Evolutionary conservation across 345 rosid genomes (phyloP).

Genomic region (Sisymbrium irio): DNA sequence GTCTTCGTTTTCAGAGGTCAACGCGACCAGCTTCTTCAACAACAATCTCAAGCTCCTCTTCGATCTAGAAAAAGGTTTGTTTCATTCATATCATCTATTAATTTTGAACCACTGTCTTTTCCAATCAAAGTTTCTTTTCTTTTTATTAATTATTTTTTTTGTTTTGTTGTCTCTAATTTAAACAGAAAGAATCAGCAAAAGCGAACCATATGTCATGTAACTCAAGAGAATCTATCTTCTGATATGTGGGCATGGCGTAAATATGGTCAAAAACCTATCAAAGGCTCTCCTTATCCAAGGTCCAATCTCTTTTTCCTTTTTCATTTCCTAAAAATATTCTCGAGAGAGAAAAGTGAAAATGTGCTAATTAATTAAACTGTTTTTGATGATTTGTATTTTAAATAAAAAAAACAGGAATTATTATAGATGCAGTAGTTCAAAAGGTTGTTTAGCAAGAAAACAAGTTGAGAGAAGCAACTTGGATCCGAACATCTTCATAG

Average conservation of each 20-base stretch:
- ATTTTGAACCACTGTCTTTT: background rate
- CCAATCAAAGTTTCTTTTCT: background rate
- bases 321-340: background rate
- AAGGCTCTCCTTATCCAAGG: conserved; percentile 94
- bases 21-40: conserved; percentile 34
- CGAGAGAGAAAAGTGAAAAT: background rate
- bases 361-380: background rate
- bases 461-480: conserved; percentile 79
- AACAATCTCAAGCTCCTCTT: conserved; percentile 36
- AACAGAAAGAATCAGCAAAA: conserved; percentile 69
- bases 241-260: conserved; percentile 99
- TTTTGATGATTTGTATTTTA: background rate
- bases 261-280: conserved; percentile 96
- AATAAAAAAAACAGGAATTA: conserved; percentile 57
- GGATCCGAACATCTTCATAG: conserved; percentile 60
- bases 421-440: conserved; percentile 83
- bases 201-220: conserved; percentile 62
- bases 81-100: background rate
- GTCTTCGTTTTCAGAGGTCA: conserved; percentile 37
- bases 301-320: background rate
- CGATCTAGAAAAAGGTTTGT: conserved; percentile 58
- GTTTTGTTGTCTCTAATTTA: background rate
- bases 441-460: conserved; percentile 82
- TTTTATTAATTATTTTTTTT: background rate
- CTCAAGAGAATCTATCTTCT: conserved; percentile 66